Base-by-base conservation (phyloP, 2,329 filamentous ascomycete genomes). In the Aspergillus sp. region DNA sequence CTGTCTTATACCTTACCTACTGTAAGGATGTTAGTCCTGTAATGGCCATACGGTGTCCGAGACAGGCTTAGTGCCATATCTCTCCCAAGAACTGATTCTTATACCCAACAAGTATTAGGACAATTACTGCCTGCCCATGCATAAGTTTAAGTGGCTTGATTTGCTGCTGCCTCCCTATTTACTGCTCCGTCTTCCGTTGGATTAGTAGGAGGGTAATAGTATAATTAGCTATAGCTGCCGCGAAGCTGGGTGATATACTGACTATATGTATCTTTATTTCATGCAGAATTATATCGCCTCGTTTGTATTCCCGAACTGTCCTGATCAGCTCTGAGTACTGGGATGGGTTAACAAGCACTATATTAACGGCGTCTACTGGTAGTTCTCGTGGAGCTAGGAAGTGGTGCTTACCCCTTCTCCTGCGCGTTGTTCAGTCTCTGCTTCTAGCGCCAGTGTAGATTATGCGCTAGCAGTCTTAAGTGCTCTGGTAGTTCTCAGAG, bases 321-420 rank as follows among this genome's bases (percentile, higher is more conserved):
- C 7, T 41, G 17, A 41, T 41, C 43, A 24, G 43, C 43, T 45
- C 43, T 1, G 43, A 45, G 17, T 9, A 12, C 21, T 24, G 21
- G 43, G 43, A 45, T 45, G 15, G 43, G 43, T 45, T 45, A 27
- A 45, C 21, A 45, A 17, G 21, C 43, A 45, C 43, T 6, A 45
- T 7, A 45, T 45, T 52, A 52, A 52, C n/a, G 9, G 19, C 21
- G 4, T 14, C 21, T 17, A 52, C 40, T 52, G 50, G 50, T 31
- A 2, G 15, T 43, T 44, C 43, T 37, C 19, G 21, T 43, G 43
- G 50, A 40, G 40, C 8, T 52, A 52, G 47, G 2, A 43, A 52
- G 50, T 41, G 21, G 17, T 52, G 23, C 50, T 43, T 52, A 52
- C 40, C 39, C 24, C 50, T n/a, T 43, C 39, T 52, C 39, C 35